These are phyloP conservation scores for Russula emetica DNA, from an alignment of 768 basidiomycete species.

Conservation along the genomic window DNA sequence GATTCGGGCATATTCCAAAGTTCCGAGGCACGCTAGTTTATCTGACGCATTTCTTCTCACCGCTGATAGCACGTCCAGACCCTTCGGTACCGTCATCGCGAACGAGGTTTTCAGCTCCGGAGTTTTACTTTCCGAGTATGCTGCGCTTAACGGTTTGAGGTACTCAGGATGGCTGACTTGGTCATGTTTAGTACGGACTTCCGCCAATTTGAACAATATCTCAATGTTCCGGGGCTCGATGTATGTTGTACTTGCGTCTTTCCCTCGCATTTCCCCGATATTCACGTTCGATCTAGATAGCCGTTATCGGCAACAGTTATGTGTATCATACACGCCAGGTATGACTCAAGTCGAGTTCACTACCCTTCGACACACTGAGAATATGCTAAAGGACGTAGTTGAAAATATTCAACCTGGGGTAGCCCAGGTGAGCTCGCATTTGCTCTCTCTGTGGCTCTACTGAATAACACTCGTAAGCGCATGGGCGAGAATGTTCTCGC, in stretches of 20 bases:
- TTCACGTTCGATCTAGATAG: conserved; percentile 53
- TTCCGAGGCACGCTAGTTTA: conserved; percentile 53
- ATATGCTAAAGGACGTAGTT: conserved; percentile 55
- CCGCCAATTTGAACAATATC: conserved; percentile 85
- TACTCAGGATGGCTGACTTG: conserved; percentile 12
- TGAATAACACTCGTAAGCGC: conserved; percentile 45
- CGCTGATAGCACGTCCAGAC: conserved; percentile 41
- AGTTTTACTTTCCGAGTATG: conserved; percentile 82
- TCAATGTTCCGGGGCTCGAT: conserved; percentile 88
- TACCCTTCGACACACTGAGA: conserved; percentile 4
- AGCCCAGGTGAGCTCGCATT: conserved; percentile 41
- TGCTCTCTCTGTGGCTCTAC: not conserved
- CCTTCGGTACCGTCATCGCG: conserved; percentile 84
- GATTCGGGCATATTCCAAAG: conserved; percentile 85
- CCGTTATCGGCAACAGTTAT: conserved; percentile 87
- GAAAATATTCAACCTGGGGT: conserved; percentile 83
- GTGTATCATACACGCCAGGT: conserved; percentile 91
- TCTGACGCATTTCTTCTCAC: not conserved
- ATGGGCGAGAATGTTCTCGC: conserved; percentile 88
- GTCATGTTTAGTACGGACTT: conserved; percentile 74
- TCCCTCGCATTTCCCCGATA: not conserved
- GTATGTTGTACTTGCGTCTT: conserved; percentile 42
- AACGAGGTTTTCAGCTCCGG: conserved; percentile 93
- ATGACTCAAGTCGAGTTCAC: conserved; percentile 11
- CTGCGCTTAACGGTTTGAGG: conserved; percentile 13